Evolutionary conservation across 108 stramenopile species (phyloP), one percentile per base, ranked within the genome.

Genomic region (Nitzschia inconspicua): DNA sequence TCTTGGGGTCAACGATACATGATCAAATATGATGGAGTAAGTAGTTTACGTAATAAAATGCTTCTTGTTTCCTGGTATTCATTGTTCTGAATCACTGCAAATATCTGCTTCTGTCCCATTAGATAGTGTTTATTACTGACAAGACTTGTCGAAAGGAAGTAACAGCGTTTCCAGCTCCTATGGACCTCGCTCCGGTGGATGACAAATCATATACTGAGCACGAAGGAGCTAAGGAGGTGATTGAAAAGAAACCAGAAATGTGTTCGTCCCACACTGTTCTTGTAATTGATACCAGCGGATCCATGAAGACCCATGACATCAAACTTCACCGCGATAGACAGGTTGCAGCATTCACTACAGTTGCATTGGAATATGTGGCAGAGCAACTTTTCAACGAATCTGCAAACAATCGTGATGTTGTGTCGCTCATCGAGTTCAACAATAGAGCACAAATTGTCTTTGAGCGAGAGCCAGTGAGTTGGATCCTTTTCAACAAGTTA

Each of bases 211-310:
- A 13, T 20, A 47, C 35, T 7, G 44, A 65, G 13, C 84, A 77
- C 32, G 18, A 37, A 0, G 61, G 60, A 26, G 70, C 76, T 14
- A 58, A 47, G 19, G 32, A 65, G 23, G 57, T 77, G 4, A 30
- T 83, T 53, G 54, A 24, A n/a, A 51, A 72, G 29, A 81, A 80
- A 39, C 76, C 79, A 5, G 76, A 83, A 14, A 32, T 80, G 22
- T 65, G 54, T 31, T 72, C 73, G 0, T 74, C 78, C 0, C 85
- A 83, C 48, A 77, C 81, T 4, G 74, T 80, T 19, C 65, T 86
- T 25, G 77, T 83, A 9, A 59, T 86, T 25, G 83, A 84, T 55
- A 78, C 79, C 49, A 76, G 77, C 44, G 80, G 74, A 16, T 84
- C 79, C 1, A 81, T 81, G 79, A 44, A 41, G 24, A 46, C 16